Conservation (phyloP, 1,139 yeast species). For the Pichiaceae sp. region DNA sequence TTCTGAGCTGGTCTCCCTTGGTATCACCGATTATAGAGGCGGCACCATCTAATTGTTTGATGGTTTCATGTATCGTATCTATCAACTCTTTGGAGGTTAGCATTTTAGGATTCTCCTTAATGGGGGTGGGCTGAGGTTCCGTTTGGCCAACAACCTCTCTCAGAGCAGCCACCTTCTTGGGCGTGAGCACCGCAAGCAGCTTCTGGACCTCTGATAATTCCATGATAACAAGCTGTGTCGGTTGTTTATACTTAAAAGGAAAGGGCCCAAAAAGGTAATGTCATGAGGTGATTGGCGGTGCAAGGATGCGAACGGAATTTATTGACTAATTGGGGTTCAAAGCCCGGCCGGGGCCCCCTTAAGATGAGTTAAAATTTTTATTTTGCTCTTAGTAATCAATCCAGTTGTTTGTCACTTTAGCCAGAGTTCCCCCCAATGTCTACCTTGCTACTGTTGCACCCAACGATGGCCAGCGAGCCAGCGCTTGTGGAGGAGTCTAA, state of each 20-base stretch:
- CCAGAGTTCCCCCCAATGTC: background rate
- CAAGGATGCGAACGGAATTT: too few species aligned
- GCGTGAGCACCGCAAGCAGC: background rate
- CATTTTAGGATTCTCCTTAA: background rate
- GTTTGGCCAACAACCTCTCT: background rate
- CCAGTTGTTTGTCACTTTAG: too few species aligned
- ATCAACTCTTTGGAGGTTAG: background rate
- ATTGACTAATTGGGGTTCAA: too few species aligned
- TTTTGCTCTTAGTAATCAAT: too few species aligned
- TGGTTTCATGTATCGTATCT: background rate
- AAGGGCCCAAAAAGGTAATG: too few species aligned
- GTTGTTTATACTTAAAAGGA: too few species aligned
- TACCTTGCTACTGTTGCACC: slow-evolving; percentile 53
- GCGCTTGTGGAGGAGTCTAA: slow-evolving; percentile 35
- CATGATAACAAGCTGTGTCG: background rate
- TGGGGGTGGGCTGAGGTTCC: background rate
- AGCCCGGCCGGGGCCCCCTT: too few species aligned
- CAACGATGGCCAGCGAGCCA: slow-evolving; percentile 62
- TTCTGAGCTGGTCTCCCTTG: background rate
- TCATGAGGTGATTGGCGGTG: too few species aligned
- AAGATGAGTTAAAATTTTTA: too few species aligned
- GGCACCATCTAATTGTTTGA: background rate
- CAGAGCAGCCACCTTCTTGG: background rate
- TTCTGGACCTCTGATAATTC: background rate
- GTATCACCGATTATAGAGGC: background rate